These are phyloP conservation scores for Fusarium annulatum DNA, from an alignment of 2,329 filamentous ascomycete genomes.

Conservation along the genomic window DNA sequence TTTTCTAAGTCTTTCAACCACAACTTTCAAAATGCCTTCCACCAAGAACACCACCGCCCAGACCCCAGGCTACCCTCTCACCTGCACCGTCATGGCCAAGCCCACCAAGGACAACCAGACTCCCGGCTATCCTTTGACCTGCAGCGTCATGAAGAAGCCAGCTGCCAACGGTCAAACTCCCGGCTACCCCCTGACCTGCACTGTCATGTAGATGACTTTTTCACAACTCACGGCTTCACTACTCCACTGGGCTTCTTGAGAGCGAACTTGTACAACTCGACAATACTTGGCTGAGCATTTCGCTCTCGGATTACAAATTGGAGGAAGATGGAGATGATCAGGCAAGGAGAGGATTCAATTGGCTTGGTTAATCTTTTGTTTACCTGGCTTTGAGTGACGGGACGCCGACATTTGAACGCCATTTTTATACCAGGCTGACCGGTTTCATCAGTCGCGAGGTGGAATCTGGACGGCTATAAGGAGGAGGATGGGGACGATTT, in stretches of 20 bases:
- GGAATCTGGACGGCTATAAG: conserved; percentile 1
- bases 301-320: conserved; percentile 6
- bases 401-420: conserved; percentile 37
- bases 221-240: not conserved
- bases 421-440: conserved; percentile 24
- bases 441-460: conserved; percentile 13
- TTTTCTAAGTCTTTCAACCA: conserved; percentile 43
- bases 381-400: conserved; percentile 33
- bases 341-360: conserved; percentile 25
- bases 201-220: conserved; percentile 48
- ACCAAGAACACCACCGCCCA: conserved; percentile 44
- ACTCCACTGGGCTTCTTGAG: not conserved
- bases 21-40: conserved; percentile 49
- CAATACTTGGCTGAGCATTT: conserved; percentile 5
- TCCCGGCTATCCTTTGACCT: conserved; percentile 44
- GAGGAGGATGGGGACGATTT: conserved; percentile 7
- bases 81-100: conserved; percentile 48
- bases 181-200: conserved; percentile 47
- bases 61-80: conserved; percentile 43
- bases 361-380: conserved; percentile 26
- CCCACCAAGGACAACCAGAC: conserved; percentile 33
- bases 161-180: conserved; percentile 23
- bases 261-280: not conserved
- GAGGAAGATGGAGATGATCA: conserved; percentile 19
- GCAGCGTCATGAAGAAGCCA: conserved; percentile 48